Percentiles rank a stretch among this genome's conserved stretches.
Conservation (phyloP, 371 early-diverging fungal genomes). For the Syncephalastrum sp. region DNA sequence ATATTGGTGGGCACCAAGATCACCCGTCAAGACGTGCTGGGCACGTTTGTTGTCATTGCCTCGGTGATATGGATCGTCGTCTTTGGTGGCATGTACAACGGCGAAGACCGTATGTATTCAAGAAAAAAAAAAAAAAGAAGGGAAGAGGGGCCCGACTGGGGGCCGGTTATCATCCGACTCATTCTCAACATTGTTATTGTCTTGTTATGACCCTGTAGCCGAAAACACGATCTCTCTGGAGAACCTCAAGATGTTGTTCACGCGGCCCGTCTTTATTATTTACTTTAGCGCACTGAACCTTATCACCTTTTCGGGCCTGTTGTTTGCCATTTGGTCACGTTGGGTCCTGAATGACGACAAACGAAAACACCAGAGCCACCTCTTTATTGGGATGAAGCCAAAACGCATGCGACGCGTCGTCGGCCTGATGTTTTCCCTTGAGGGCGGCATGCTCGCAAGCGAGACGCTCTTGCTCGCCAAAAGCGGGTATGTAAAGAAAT, state of each 20-base stretch:
- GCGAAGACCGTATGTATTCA: conserved; percentile 51
- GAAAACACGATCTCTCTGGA: conserved; percentile 59
- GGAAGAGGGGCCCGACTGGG: too few relatives aligned
- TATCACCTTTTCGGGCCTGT: conserved; percentile 50
- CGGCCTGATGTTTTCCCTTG: conserved; percentile 62
- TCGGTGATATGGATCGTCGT: conserved; percentile 69
- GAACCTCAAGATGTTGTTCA: conserved; percentile 56
- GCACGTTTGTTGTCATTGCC: conserved; percentile 64
- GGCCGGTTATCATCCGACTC: too few relatives aligned
- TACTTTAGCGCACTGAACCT: conserved; percentile 66
- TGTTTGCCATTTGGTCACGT: conserved; percentile 57
- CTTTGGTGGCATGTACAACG: conserved; percentile 67
- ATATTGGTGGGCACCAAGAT: conserved; percentile 68
- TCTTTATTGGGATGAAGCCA: conserved; percentile 40
- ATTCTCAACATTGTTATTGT: not conserved
- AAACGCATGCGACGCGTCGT: conserved; percentile 51
- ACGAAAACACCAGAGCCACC: conserved; percentile 28
- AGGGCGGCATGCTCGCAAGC: conserved; percentile 65
- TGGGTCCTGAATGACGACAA: conserved; percentile 49
- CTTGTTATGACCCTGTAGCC: conserved; percentile 20
- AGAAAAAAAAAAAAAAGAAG: not conserved
- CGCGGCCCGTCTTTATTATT: conserved; percentile 59
- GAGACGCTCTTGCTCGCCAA: conserved; percentile 68
- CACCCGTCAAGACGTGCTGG: conserved; percentile 61
- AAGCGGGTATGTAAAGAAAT: conserved; percentile 46